Percentiles rank a stretch among this genome's conserved stretches.
phyloP scores from a whole-genome alignment of 805 yeast species.

The Maudiozyma barnettii region DNA sequence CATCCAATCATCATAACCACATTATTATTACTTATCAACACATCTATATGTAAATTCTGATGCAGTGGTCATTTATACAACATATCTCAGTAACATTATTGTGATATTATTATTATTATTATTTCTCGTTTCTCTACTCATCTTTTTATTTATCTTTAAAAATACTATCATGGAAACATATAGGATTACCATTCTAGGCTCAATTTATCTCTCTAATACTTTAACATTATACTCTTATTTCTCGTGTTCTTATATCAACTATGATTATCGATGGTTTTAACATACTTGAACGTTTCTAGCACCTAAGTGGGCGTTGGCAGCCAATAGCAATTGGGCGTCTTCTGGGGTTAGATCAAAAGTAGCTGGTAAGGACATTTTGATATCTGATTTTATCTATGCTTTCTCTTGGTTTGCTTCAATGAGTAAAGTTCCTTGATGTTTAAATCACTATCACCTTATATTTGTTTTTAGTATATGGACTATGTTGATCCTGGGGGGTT shows the following conservation, averaged over 20 bases:
- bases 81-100: no score
- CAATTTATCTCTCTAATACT: not conserved
- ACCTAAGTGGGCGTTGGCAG: conserved; percentile 99
- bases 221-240: not conserved
- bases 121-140: no score
- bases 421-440: not conserved
- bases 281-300: conserved; percentile 98
- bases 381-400: conserved; percentile 20
- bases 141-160: no score
- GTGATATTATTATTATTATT: no score
- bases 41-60: no score
- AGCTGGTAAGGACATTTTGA: conserved; percentile 73
- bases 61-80: no score
- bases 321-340: conserved; percentile 97
- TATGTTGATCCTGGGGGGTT: not conserved
- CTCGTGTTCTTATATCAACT: not conserved
- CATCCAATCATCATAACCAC: no score
- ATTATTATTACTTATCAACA: no score
- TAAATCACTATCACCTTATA: not conserved
- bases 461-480: not conserved
- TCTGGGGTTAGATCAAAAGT: conserved; percentile 89
- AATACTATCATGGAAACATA: no score
- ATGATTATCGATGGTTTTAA: conserved; percentile 15
- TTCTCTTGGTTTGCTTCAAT: conserved; percentile 12
- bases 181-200: no score